Evolutionary conservation across 192 early-diverging fungal genomes (phyloP).

Genomic region (Coemansia aciculifera): DNA sequence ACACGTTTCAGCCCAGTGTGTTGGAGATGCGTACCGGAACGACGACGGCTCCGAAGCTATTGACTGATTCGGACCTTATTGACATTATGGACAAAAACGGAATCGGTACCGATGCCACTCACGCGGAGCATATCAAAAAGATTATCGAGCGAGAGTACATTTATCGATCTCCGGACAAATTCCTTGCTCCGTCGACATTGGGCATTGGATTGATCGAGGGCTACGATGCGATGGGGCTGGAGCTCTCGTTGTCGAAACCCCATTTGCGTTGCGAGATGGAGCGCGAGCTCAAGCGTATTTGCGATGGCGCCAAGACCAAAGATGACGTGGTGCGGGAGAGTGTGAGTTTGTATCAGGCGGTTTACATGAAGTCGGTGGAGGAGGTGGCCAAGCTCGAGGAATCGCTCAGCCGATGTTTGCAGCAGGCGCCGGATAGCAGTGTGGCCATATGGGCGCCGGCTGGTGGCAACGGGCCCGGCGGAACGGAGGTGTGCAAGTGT

Average conservation of each 20-base stretch:
- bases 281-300: conserved; percentile 71
- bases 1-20: conserved; percentile 66
- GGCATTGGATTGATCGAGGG: conserved; percentile 85
- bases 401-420: conserved; percentile 44
- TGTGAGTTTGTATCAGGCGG: conserved; percentile 68
- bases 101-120: conserved; percentile 98
- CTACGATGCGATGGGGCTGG: conserved; percentile 85
- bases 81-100: conserved; percentile 88
- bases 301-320: conserved; percentile 63
- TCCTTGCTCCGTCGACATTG: conserved; percentile 74
- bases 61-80: conserved; percentile 88
- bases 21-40: conserved; percentile 66
- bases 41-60: conserved; percentile 71
- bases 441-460: conserved; percentile 13
- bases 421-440: conserved; percentile 13
- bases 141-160: conserved; percentile 87
- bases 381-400: conserved; percentile 57
- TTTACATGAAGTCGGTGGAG: conserved; percentile 60
- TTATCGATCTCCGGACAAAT: conserved; percentile 61
- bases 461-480: not conserved
- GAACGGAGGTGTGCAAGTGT: conserved; percentile 32
- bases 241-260: conserved; percentile 86
- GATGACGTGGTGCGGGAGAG: conserved; percentile 69
- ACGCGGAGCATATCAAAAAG: conserved; percentile 93
- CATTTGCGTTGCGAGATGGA: conserved; percentile 86